phyloP scores from a whole-genome alignment of 2,329 filamentous ascomycete species.

The Trichoderma cornu-damae region DNA sequence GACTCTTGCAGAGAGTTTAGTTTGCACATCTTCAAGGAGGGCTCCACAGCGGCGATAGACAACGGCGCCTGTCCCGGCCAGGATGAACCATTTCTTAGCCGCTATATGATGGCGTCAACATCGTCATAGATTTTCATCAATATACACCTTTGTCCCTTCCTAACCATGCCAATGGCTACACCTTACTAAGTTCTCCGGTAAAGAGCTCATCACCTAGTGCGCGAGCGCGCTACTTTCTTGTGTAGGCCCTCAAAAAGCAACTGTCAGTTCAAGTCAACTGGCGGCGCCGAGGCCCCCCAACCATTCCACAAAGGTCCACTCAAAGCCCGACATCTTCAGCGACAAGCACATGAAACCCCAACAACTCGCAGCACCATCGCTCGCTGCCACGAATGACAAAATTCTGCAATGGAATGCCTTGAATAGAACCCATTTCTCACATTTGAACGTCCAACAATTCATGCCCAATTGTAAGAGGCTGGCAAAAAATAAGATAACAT shows the following conservation, averaged over 20 bases:
- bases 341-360: background rate
- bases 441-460: background rate
- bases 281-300: slow-evolving; percentile 16
- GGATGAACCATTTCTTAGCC: too few species aligned
- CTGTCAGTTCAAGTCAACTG: background rate
- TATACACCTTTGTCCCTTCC: too few species aligned
- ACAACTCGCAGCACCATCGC: background rate
- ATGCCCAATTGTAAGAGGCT: background rate
- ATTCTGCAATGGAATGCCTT: background rate
- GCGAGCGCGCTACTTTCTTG: background rate
- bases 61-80: too few species aligned
- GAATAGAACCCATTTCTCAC: background rate
- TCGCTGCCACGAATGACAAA: background rate
- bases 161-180: too few species aligned
- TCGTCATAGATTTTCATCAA: too few species aligned
- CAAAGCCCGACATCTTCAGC: background rate
- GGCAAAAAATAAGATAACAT: background rate
- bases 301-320: slow-evolving; percentile 13
- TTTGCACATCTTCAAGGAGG: too few species aligned
- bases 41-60: too few species aligned
- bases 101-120: too few species aligned
- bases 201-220: background rate
- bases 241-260: background rate
- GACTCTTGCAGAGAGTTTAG: too few species aligned
- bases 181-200: too few species aligned